Evolutionary conservation across 1,139 yeast genomes (phyloP).

Genomic region (Starmera stellimalicola): DNA sequence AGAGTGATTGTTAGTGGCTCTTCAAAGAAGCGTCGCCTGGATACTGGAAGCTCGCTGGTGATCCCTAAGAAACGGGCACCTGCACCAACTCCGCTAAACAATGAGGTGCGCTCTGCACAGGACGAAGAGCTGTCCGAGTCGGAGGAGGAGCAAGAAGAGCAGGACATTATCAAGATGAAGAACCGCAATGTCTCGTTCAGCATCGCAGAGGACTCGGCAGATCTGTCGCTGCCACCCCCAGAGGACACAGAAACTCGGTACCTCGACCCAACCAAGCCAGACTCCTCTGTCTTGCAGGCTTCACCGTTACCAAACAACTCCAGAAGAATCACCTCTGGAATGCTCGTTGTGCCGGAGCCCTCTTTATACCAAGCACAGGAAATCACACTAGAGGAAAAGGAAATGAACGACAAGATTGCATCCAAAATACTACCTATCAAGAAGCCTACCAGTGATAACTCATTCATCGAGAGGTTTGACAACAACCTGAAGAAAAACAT

Average conservation of each 20-base stretch:
- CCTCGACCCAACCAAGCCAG: slow-evolving; percentile 16
- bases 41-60: slow-evolving; percentile 8
- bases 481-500: too few relatives aligned
- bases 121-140: slow-evolving; percentile 21
- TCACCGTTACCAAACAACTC: slow-evolving; percentile 25
- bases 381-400: slow-evolving; percentile 19
- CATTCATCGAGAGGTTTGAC: not conserved
- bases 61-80: slow-evolving; percentile 16
- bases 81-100: not conserved
- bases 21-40: slow-evolving; percentile 11
- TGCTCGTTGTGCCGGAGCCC: slow-evolving; percentile 40
- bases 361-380: slow-evolving; percentile 29
- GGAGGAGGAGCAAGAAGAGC: slow-evolving; percentile 21
- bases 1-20: not conserved
- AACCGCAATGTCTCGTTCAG: slow-evolving; percentile 12
- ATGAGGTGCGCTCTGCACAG: not conserved
- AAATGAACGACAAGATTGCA: slow-evolving; percentile 16
- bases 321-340: slow-evolving; percentile 57
- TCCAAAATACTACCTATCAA: slow-evolving; percentile 16
- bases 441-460: slow-evolving; percentile 4
- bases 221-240: slow-evolving; percentile 19
- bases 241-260: slow-evolving; percentile 13
- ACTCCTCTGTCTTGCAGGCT: slow-evolving; percentile 7
- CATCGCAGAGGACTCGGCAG: slow-evolving; percentile 14
- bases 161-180: slow-evolving; percentile 3